These are phyloP conservation scores for Acacia melanoxylon DNA, from an alignment of 306 rosid genomes.

Conservation along the genomic window DNA sequence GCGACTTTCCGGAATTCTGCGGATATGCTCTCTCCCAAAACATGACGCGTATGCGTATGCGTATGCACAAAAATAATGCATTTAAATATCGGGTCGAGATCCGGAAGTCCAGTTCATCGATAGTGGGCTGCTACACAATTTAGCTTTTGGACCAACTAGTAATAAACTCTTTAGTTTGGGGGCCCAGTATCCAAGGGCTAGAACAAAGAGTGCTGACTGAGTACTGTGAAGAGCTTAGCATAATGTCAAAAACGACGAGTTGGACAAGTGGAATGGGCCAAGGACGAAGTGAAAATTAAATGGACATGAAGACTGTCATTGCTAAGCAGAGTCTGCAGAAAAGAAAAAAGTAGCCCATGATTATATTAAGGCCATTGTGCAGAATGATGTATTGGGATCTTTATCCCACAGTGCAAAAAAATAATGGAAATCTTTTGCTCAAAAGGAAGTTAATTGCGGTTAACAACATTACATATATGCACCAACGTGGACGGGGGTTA, in stretches of 20 bases:
- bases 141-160: not conserved
- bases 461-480: too few species aligned
- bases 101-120: not conserved
- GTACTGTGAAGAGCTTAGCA: too few species aligned
- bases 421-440: too few species aligned
- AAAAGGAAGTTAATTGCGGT: too few species aligned
- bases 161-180: not conserved
- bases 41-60: not conserved
- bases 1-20: not conserved
- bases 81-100: not conserved
- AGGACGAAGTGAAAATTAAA: not conserved
- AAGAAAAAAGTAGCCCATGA: not conserved
- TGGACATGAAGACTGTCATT: not conserved
- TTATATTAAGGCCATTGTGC: too few species aligned
- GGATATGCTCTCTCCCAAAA: not conserved
- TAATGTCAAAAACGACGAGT: too few species aligned
- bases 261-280: not conserved
- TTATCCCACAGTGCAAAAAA: too few species aligned
- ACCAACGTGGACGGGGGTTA: too few species aligned
- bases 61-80: not conserved
- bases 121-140: not conserved
- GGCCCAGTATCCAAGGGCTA: not conserved
- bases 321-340: not conserved
- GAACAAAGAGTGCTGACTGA: not conserved
- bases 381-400: too few species aligned